Evolutionary conservation across 345 rosid genomes (phyloP), one percentile per base, ranked within the genome.

Genomic region (Sonneratia caseolaris): DNA sequence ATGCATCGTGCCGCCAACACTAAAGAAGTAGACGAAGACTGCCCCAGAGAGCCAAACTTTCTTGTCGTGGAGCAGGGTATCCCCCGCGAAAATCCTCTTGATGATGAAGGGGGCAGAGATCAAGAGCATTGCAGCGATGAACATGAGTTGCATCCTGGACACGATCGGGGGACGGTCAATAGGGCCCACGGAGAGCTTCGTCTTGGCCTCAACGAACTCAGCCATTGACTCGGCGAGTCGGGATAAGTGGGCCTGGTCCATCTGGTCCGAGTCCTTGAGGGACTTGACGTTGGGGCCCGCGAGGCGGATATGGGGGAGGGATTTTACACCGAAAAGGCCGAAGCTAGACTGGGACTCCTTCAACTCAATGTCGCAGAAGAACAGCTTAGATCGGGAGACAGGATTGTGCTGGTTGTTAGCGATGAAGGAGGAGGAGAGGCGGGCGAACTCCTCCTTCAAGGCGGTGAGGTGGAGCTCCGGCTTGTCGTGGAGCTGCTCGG

Each of bases 251-350:
- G 85, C 81, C 47, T 89, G 97, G 66, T 85, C 89, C 96, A 92
- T 92, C 71, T 75, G 77, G 2, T 84, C 84, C 8, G 98, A 87
- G 7, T 88, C 91, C 53, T 83, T 84, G 14, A 85, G 86, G 42
- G 82, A 79, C 37, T 77, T 74, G 19, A 82, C 86, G 4, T 76
- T 65, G 56, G 91, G 92, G 18, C 80, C 78, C 3, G 87, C 89
- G 13, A 92, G 87, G 55, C 98, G 96, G 78, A 92, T 77, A 77
- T 92, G 96, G n/a, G 98, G 98, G n/a, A 90, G 82, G 38, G 98
- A 82, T 76, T 90, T 88, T 70, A 92, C 98, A 35, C 89, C 95
- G 73, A 92, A 92, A 27, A 83, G 87, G 64, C 78, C 72, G 80
- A 92, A 92, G 18, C 91, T 81, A 24, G 90, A 81, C 55, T 90